These are phyloP conservation scores for Telfairia occidentalis DNA, from an alignment of 331 rosid genomes.

Conservation along the genomic window DNA sequence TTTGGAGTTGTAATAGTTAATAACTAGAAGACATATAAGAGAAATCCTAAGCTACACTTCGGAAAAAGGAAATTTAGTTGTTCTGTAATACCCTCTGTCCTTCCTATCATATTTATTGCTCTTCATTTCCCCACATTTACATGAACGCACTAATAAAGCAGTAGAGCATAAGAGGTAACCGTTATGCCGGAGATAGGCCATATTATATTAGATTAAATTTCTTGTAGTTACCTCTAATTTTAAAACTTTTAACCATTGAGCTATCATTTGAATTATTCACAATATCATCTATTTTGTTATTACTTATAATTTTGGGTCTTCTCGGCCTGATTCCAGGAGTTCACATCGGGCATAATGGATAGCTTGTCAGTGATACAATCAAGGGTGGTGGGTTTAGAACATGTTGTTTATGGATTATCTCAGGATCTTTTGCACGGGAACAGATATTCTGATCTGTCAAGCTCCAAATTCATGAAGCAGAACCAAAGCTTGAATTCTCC, in stretches of 20 bases:
- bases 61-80: neutral
- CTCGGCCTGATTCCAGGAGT: constrained; percentile 35
- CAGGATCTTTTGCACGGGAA: constrained; percentile 37
- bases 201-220: no score
- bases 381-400: constrained; percentile 57
- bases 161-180: neutral
- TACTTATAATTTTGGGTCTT: neutral
- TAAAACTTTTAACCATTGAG: neutral
- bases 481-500: constrained; percentile 44
- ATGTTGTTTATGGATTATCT: constrained; percentile 45
- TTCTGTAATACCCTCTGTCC: neutral
- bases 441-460: constrained; percentile 33
- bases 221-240: neutral
- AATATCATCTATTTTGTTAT: neutral
- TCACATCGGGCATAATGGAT: constrained; percentile 51
- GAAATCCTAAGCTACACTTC: neutral
- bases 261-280: neutral
- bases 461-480: constrained; percentile 44
- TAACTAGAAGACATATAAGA: neutral
- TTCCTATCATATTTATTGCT: neutral
- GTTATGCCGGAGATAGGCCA: no score
- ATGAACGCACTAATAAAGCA: neutral
- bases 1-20: neutral
- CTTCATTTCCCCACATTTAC: neutral
- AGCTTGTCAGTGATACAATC: constrained; percentile 57